Percentiles rank a stretch among this genome's conserved stretches.
Conservation (phyloP, 192 early-diverging fungal species). For the Tieghemiomyces parasiticus region DNA sequence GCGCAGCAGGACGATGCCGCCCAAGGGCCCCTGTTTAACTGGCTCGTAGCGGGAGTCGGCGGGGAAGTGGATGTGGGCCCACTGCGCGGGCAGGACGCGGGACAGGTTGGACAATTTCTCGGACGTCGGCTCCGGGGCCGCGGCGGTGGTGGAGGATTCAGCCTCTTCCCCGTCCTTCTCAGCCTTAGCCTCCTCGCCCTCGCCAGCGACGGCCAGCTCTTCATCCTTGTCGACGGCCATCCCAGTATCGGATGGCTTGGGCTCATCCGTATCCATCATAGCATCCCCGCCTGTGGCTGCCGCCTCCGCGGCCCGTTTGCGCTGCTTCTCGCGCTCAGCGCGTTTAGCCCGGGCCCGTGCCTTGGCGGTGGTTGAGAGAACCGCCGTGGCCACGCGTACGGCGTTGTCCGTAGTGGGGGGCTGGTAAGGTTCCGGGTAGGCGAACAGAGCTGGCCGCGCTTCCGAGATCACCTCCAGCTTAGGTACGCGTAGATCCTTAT, state of each 20-base stretch:
- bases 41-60: constrained; percentile 77
- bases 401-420: constrained; percentile 34
- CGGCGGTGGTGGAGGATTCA: constrained; percentile 16
- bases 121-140: constrained; percentile 13
- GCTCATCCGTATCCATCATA: constrained; percentile 22
- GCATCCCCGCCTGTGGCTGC: constrained; percentile 37
- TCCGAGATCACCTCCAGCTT: constrained; percentile 76
- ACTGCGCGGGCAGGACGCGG: constrained; percentile 75
- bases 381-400: constrained; percentile 71
- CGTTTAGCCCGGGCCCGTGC: constrained; percentile 74
- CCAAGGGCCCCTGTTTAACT: constrained; percentile 50
- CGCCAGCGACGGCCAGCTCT: not conserved
- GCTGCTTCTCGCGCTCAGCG: constrained; percentile 25
- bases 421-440: constrained; percentile 81
- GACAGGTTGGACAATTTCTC: constrained; percentile 71
- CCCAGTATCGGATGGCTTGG: not conserved
- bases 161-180: constrained; percentile 20
- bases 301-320: constrained; percentile 21
- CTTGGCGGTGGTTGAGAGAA: constrained; percentile 91
- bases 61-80: constrained; percentile 75
- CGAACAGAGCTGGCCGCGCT: constrained; percentile 76
- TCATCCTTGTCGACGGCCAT: not conserved
- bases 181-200: not conserved
- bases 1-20: constrained; percentile 78
- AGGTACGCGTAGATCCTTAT: constrained; percentile 72